Base-by-base conservation (phyloP, 2,329 filamentous ascomycete species). In the Colletotrichum siamense region DNA sequence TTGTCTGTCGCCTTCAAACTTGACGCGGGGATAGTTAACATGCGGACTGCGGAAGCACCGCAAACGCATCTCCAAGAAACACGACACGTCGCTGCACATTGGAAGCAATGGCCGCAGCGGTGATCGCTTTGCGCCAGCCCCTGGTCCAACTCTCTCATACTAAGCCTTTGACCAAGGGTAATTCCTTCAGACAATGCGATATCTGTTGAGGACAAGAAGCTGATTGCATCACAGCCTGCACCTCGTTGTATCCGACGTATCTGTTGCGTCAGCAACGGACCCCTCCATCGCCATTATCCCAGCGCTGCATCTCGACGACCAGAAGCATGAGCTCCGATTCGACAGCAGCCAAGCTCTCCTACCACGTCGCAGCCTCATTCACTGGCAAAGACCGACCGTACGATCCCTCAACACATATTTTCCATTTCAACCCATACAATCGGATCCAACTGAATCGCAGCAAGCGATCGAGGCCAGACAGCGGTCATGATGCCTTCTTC, bases 401-500 rank as follows among this genome's bases (percentile, higher is more conserved):
- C 86, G 90, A 94, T 78, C 92, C 94, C 15, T 86, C 90, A n/a
- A 89, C 88, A 64, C 93, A 95, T 85, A 87, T 94, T 73, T 95
- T 94, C 84, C 92, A 93, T 82, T 96, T 95, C 86, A 92, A 94
- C 78, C 92, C 92, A 2, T 89, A 92, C 84, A 88, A 92, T 81
- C 88, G 88, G 67, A 92, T 90, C 78, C 90, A 89, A 77, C 88
- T 87, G 76, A 88, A 88, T 67, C 83, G 82, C 36, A 88, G 90
- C 81, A 92, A 92, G 82, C 88, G 87, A 79, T 89, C 88, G 77
- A 92, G 94, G 28, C 95, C 94, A 66, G 94, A 92, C 75, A 97
- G 95, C 67, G 97, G 97, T 18, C 96, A 99, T 85, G 97, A 99
- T 89, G 95, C 97, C 74, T 99, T 98, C 87, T 99, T 99, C 85